Evolutionary conservation across 768 basidiomycete genomes (phyloP), one percentile per base, ranked within the genome.

Genomic region (Kwoniella botswanensis): DNA sequence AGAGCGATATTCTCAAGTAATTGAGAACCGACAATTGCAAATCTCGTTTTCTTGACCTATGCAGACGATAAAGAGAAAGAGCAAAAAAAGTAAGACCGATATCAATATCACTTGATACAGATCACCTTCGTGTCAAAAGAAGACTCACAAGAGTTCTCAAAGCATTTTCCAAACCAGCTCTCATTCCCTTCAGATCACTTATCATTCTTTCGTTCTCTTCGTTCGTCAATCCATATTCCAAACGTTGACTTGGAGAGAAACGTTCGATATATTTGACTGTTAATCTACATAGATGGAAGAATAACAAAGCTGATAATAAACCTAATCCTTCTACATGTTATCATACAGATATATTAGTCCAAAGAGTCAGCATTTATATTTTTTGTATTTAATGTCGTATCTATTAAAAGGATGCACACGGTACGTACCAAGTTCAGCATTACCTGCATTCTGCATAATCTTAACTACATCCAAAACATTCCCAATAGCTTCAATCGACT

Each of bases 401-500:
- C 24, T 26, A 3, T 26, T 26, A 26, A 26, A 26, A 1, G 1
- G 24, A 26, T 29, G 58, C 10, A 11, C 42, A 62, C 4, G 12
- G 5, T 12, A 69, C 73, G 68, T 26, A 74, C 73, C 63, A 9
- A 74, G 59, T 5, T 59, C 64, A 24, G 46, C 64, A 54, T 71
- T 70, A 4, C 71, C 71, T 24, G 52, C 64, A 3, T 59, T 62
- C 15, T 72, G 69, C 12, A 67, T 64, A 15, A 71, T 44, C n/a
- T 73, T 57, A 17, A 71, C 41, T 24, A 60, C 55, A 9, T 74
- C 71, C 22, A 74, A 62, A 1, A 73, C 68, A n/a, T 69, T 71
- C 21, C 60, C 60, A 41, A 57, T 22, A 3, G 65, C 44, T 6
- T 63, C 65, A 9, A 74, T 59, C 13, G 55, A 63, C 18, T 61